These are phyloP conservation scores for Debaryomycetaceae sp. DNA, from an alignment of 1,139 yeast species.

Conservation along the genomic window DNA sequence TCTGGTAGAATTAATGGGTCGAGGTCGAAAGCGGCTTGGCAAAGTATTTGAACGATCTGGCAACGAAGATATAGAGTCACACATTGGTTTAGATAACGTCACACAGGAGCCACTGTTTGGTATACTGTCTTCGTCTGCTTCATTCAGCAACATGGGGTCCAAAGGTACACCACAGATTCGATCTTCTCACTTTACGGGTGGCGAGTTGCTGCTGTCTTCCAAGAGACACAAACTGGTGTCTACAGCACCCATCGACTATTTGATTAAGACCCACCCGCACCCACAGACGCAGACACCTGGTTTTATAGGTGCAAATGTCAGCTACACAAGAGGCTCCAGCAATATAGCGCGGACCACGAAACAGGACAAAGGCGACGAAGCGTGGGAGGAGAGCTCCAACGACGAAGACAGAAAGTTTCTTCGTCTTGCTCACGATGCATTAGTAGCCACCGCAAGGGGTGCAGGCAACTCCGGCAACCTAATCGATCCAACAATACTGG, in stretches of 20 bases:
- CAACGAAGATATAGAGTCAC: background rate
- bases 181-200: background rate
- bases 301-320: conserved; percentile 10
- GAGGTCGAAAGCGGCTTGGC: background rate
- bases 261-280: background rate
- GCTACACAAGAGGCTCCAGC: conserved; percentile 9
- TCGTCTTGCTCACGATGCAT: conserved; percentile 43
- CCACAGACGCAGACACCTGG: conserved; percentile 4
- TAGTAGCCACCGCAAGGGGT: conserved; percentile 43
- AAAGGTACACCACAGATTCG: background rate
- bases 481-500: conserved; percentile 56
- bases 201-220: background rate
- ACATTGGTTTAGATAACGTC: background rate
- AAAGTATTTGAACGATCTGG: background rate
- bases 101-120: background rate
- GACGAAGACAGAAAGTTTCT: conserved; percentile 43
- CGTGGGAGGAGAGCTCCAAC: conserved; percentile 4
- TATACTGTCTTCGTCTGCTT: background rate
- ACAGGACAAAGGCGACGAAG: background rate
- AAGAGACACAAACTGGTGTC: background rate
- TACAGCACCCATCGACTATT: background rate
- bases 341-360: background rate
- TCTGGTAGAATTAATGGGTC: background rate
- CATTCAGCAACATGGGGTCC: background rate
- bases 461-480: conserved; percentile 20